phyloP scores from a whole-genome alignment of 192 early-diverging fungal species.

The Podochytrium sp. region DNA sequence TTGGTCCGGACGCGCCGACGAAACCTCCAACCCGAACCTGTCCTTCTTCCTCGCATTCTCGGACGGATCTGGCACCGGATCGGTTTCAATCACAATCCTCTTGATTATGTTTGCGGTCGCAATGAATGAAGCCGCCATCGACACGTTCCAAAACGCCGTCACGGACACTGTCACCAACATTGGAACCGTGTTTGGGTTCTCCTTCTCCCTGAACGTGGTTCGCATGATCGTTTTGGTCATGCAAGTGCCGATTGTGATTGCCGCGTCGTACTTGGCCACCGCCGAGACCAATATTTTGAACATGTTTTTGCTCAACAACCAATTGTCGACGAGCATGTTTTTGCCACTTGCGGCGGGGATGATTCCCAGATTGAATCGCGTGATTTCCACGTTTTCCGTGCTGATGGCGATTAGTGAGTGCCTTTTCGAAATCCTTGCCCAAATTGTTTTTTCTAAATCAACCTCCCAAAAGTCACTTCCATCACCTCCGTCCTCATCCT shows the following conservation, averaged over 20 bases:
- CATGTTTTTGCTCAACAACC: constrained; percentile 44
- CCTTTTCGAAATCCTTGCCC: too few species aligned
- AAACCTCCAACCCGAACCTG: not conserved
- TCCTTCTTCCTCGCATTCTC: constrained; percentile 47
- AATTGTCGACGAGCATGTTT: constrained; percentile 34
- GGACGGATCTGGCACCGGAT: constrained; percentile 17
- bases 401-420: constrained; percentile 42
- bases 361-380: constrained; percentile 31
- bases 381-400: constrained; percentile 33
- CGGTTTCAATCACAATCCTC: constrained; percentile 35
- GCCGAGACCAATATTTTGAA: constrained; percentile 39
- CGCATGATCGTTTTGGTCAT: constrained; percentile 35
- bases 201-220: constrained; percentile 17
- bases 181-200: constrained; percentile 19
- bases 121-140: constrained; percentile 51
- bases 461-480: too few species aligned
- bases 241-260: constrained; percentile 46
- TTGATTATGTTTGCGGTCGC: constrained; percentile 44
- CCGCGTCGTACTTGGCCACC: constrained; percentile 23
- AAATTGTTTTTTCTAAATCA: too few species aligned
- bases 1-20: constrained; percentile 36
- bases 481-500: constrained; percentile 33
- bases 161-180: constrained; percentile 42
- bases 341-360: constrained; percentile 46
- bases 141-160: constrained; percentile 55